Base-by-base conservation (phyloP, 2,329 filamentous ascomycete species). In the Ophiostoma tasmaniense region DNA sequence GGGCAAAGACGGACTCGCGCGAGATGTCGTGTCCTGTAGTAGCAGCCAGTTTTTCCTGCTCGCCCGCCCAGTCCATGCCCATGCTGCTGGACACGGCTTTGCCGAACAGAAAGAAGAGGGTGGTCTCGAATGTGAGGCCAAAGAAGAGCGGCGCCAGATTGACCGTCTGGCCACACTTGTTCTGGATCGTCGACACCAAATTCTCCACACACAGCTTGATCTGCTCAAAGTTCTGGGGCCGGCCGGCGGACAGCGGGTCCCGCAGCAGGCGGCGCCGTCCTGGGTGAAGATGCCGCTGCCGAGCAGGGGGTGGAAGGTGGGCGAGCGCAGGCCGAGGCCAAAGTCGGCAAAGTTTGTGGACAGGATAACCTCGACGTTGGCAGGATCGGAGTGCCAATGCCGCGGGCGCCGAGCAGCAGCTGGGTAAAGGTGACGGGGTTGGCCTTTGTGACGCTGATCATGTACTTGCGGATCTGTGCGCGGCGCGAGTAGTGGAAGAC, bases 301-400 rank as follows among this genome's bases (percentile, higher is more conserved):
- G 10, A 73, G 64, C 1, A 71, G 28, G 1, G 64, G 52, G 35
- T 66, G 71, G 45, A 72, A 59, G 17, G 70, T 71, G 14, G 66
- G 70, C 55, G 66, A 68, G 14, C 72, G 66, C 7, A 67, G 22
- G 3, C 76, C 76, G 28, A 78, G 62, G 4, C 71, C 73, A 64
- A 78, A 82, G 69, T 82, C 79, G 62, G 78, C 74, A 73, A 82
- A 82, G 55, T 79, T 75, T 3, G 76, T 78, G 0, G 80, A 78
- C 8, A 82, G 74, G 10, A 66, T 33, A 7, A 39, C 64, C 28
- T 66, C 64, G 17, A 66, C 17, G 17, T 66, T 66, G 25, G 65
- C 65, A 1, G 65, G 65, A 10, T 66, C 65, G 17, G 5, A 7
- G 65, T 66, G 42, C 17, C 42, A 20, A 66, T 66, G 45, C 65